Conservation (phyloP, 1,284 basidiomycete species). For the Athelia sp. region DNA sequence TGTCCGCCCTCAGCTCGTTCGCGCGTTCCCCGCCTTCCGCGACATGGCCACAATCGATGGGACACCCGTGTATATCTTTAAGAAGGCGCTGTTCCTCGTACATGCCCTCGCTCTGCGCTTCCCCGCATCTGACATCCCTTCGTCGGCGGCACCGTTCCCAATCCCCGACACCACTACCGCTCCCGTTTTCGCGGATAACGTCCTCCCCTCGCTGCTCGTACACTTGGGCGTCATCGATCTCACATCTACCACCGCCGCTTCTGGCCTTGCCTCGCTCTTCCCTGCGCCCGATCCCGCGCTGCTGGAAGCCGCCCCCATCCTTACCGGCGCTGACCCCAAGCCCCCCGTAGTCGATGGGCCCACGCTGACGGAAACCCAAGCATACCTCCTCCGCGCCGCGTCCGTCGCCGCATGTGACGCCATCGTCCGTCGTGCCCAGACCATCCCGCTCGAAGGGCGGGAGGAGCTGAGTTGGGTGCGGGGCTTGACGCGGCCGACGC, state of each 20-base stretch:
- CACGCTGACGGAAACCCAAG: slow-evolving; percentile 51
- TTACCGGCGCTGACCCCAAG: slow-evolving; percentile 30
- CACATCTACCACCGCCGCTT: too few species aligned
- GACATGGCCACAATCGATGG: slow-evolving; percentile 66
- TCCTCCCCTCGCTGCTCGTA: slow-evolving; percentile 78
- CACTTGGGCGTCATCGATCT: slow-evolving; percentile 74
- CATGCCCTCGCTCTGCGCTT: slow-evolving; percentile 67
- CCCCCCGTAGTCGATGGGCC: slow-evolving; percentile 55
- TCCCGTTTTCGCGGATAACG: slow-evolving; percentile 85
- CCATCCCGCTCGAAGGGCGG: slow-evolving; percentile 24
- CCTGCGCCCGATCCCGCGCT: slow-evolving; percentile 43
- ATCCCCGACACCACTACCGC: slow-evolving; percentile 53
- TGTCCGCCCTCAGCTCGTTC: slow-evolving; percentile 47
- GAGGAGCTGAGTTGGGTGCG: slow-evolving; percentile 41
- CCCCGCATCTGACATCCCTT: slow-evolving; percentile 38
- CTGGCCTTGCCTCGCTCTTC: slow-evolving; percentile 32
- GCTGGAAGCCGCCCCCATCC: slow-evolving; percentile 28
- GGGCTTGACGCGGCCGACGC: slow-evolving; percentile 49
- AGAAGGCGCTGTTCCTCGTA: slow-evolving; percentile 83
- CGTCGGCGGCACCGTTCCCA: slow-evolving; percentile 47
- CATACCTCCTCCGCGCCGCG: slow-evolving; percentile 75
- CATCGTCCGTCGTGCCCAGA: slow-evolving; percentile 52
- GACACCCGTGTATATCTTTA: slow-evolving; percentile 76
- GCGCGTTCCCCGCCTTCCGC: slow-evolving; percentile 70
- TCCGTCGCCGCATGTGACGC: slow-evolving; percentile 72